Conservation (phyloP, 768 basidiomycete genomes). For the Panellus pusillus region DNA sequence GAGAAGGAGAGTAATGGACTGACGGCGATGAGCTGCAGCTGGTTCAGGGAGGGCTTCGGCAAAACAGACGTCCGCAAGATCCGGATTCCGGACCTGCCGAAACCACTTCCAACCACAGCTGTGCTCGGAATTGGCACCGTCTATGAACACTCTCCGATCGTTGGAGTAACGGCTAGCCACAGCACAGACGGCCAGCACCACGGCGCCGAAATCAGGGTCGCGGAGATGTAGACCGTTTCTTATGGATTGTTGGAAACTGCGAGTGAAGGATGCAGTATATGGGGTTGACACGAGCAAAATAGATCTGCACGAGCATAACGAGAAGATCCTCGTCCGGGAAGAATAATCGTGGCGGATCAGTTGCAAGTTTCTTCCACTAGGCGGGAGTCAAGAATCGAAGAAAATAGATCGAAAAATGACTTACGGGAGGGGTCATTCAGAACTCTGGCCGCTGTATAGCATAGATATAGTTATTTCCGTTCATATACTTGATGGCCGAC, state of each 20-base stretch:
- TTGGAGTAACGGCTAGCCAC: slow-evolving; percentile 58
- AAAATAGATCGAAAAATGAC: too few relatives aligned
- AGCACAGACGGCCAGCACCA: slow-evolving; percentile 68
- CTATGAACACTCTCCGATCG: slow-evolving; percentile 39
- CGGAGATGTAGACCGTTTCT: slow-evolving; percentile 45
- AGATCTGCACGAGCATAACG: slow-evolving; percentile 49
- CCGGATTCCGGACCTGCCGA: slow-evolving; percentile 59
- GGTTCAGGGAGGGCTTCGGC: slow-evolving; percentile 57
- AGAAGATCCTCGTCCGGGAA: slow-evolving; percentile 56
- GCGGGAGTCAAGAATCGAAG: too few relatives aligned
- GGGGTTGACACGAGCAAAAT: slow-evolving; percentile 55
- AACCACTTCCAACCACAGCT: slow-evolving; percentile 64
- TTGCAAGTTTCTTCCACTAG: slow-evolving; percentile 7
- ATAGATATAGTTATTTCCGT: background rate
- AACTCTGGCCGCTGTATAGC: background rate
- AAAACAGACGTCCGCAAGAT: slow-evolving; percentile 56
- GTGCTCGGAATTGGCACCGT: slow-evolving; percentile 38
- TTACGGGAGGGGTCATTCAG: background rate
- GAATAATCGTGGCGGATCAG: slow-evolving; percentile 26
- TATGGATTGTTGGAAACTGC: slow-evolving; percentile 56
- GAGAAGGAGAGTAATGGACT: slow-evolving; percentile 38
- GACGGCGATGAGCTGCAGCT: slow-evolving; percentile 58
- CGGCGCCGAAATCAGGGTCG: slow-evolving; percentile 51
- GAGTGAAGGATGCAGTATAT: slow-evolving; percentile 65
- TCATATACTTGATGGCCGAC: background rate